These are phyloP conservation scores for Entomortierella parvispora DNA, from an alignment of 192 early-diverging fungal species.

Conservation along the genomic window DNA sequence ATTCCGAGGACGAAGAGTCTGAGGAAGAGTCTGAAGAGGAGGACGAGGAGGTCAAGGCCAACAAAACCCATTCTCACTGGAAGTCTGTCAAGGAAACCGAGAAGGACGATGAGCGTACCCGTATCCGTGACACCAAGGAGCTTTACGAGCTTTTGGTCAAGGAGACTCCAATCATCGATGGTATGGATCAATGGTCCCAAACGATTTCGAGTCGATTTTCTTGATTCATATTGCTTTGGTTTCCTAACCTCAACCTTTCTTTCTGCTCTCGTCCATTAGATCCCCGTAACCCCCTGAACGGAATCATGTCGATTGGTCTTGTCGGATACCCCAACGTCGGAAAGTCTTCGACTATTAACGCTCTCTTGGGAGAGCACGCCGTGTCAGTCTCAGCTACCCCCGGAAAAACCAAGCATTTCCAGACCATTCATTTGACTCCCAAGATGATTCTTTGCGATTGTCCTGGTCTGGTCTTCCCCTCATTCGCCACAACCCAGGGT, in stretches of 20 bases:
- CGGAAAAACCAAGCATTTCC: constrained; percentile 99
- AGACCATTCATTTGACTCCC: constrained; percentile 94
- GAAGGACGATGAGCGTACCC: constrained; percentile 60
- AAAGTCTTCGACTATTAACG: constrained; percentile 99
- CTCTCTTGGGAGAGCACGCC: constrained; percentile 90
- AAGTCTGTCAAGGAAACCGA: constrained; percentile 55
- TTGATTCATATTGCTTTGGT: neutral
- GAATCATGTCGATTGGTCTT: constrained; percentile 86
- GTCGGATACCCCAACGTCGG: constrained; percentile 99
- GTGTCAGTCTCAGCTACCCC: constrained; percentile 97
- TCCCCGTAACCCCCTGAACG: constrained; percentile 56
- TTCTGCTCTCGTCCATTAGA: constrained; percentile 15
- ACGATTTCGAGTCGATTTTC: neutral
- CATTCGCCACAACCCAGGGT: constrained; percentile 97
- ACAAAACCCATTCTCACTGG: constrained; percentile 45
- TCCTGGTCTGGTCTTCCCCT: constrained; percentile 98
- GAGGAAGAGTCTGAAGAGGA: constrained; percentile 34
- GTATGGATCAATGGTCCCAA: constrained; percentile 16
- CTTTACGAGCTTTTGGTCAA: constrained; percentile 62
- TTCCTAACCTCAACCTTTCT: neutral
- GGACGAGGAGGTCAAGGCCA: constrained; percentile 38
- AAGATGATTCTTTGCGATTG: constrained; percentile 95
- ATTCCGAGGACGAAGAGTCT: constrained; percentile 27
- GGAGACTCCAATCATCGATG: constrained; percentile 57
- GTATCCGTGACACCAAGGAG: constrained; percentile 62